These are phyloP conservation scores for Hippophae gyantsensis DNA, from an alignment of 306 rosid genomes.

Conservation along the genomic window DNA sequence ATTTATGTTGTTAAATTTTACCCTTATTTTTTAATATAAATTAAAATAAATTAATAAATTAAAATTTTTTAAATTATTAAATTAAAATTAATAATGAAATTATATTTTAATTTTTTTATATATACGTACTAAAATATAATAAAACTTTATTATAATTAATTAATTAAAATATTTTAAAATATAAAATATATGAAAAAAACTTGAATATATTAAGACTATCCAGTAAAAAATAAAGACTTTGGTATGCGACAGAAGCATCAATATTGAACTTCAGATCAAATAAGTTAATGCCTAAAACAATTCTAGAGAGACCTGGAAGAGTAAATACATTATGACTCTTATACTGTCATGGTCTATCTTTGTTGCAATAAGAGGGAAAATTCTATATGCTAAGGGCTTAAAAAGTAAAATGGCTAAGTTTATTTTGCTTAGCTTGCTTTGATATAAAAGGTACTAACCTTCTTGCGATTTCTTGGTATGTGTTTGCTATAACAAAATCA, in stretches of 20 bases:
- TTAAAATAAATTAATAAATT: too few species aligned
- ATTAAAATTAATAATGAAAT: too few species aligned
- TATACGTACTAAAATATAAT: too few species aligned
- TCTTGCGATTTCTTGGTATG: conserved; percentile 92
- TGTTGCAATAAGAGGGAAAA: conserved; percentile 39
- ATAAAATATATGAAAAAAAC: too few species aligned
- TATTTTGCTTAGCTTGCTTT: neutral
- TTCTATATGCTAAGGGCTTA: neutral
- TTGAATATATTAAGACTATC: too few species aligned
- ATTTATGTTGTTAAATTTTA: too few species aligned
- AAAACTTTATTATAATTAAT: too few species aligned
- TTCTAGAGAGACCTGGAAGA: conserved; percentile 82
- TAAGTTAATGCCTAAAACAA: conserved; percentile 83
- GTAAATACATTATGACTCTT: conserved; percentile 84
- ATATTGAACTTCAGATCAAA: conserved; percentile 93
- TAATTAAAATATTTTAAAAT: too few species aligned
- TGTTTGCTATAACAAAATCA: conserved; percentile 84
- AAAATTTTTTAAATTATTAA: too few species aligned
- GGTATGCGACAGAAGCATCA: conserved; percentile 85
- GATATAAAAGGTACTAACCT: conserved; percentile 40
- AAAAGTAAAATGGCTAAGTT: too few species aligned
- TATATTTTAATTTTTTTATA: too few species aligned
- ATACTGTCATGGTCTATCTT: conserved; percentile 81
- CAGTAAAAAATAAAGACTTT: conserved; percentile 45
- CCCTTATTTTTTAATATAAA: too few species aligned